These are phyloP conservation scores for Russula virescens DNA, from an alignment of 768 basidiomycete species.

Conservation along the genomic window DNA sequence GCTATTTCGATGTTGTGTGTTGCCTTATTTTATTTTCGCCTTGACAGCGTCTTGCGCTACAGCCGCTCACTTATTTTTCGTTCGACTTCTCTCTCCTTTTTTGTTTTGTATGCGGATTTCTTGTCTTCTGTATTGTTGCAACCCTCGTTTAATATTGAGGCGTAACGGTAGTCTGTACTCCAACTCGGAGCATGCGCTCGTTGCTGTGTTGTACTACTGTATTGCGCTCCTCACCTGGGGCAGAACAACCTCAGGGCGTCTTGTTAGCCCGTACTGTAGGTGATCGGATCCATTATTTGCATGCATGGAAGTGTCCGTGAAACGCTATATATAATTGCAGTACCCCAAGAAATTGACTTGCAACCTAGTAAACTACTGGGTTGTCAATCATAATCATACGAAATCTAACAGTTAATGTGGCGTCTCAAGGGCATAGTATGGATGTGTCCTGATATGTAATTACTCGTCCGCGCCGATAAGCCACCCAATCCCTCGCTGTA, in stretches of 20 bases:
- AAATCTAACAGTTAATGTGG: no score
- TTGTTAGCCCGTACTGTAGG: neutral
- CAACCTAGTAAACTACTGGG: neutral
- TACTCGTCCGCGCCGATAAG: constrained; percentile 79
- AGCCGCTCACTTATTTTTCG: neutral
- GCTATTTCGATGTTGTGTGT: constrained; percentile 11
- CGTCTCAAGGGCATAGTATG: no score
- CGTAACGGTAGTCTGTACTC: constrained; percentile 4
- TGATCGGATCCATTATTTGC: neutral
- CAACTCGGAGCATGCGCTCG: neutral
- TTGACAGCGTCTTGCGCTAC: neutral
- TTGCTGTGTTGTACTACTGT: constrained; percentile 1
- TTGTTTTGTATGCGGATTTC: constrained; percentile 18
- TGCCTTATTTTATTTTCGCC: neutral
- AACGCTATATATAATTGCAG: neutral
- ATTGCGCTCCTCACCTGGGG: neutral
- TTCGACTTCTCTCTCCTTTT: neutral
- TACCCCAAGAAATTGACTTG: neutral
- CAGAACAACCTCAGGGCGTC: neutral
- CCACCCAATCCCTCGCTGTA: constrained; percentile 95
- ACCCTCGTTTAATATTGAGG: neutral
- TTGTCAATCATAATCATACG: neutral
- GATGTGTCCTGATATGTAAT: neutral
- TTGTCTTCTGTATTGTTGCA: constrained; percentile 1
- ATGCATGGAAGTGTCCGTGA: neutral